Conservation (phyloP, 768 basidiomycete species). For the Boletus rufocinnamomeus region DNA sequence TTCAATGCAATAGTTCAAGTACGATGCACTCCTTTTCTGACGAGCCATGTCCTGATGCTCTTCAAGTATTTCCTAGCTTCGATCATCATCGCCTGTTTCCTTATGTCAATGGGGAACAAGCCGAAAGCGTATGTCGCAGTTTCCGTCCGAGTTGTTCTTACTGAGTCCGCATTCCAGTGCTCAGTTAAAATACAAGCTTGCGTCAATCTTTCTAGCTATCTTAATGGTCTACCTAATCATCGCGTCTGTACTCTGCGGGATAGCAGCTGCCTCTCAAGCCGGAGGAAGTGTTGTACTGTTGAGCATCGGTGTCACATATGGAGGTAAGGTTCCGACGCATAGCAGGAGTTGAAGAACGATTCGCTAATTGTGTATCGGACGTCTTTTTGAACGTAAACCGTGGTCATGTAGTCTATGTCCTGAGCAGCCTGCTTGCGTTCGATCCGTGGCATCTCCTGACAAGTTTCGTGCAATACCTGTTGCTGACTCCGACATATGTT, state of each 20-base stretch:
- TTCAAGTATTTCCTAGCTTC: constrained; percentile 79
- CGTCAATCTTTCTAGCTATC: constrained; percentile 69
- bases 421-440: constrained; percentile 78
- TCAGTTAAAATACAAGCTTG: constrained; percentile 72
- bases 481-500: constrained; percentile 82
- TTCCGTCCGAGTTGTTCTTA: background rate
- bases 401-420: constrained; percentile 59
- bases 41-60: constrained; percentile 6
- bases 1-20: constrained; percentile 81
- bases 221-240: constrained; percentile 84
- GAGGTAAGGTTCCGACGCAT: constrained; percentile 49
- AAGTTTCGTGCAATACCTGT: constrained; percentile 84
- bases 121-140: constrained; percentile 63
- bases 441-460: constrained; percentile 98
- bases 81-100: constrained; percentile 84
- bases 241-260: constrained; percentile 78
- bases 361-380: background rate
- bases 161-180: constrained; percentile 20
- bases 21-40: constrained; percentile 7
- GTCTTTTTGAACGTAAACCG: constrained; percentile 2
- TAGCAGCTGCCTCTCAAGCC: constrained; percentile 68
- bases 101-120: constrained; percentile 95
- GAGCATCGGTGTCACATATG: constrained; percentile 84
- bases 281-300: constrained; percentile 76
- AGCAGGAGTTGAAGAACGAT: background rate